These are phyloP conservation scores for Phialocephala sp. DNA, from an alignment of 2,329 filamentous ascomycete genomes.

Conservation along the genomic window DNA sequence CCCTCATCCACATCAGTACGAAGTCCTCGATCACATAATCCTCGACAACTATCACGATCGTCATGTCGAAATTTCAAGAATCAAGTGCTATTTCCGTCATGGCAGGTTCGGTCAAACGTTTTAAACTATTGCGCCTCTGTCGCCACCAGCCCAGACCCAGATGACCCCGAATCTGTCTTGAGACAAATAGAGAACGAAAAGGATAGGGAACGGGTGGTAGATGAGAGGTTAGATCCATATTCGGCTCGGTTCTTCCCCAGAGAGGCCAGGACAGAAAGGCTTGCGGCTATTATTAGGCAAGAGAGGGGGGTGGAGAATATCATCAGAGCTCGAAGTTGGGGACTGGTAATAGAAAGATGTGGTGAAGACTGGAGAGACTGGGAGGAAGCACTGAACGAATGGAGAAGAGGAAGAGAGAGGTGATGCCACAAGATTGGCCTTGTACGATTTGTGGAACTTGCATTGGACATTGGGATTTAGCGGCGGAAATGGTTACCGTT, in stretches of 20 bases:
- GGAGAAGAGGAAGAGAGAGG: constrained; percentile 52
- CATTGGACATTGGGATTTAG: constrained; percentile 1
- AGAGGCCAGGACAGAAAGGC: constrained; percentile 79
- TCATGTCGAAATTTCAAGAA: constrained; percentile 78
- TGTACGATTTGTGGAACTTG: constrained; percentile 1
- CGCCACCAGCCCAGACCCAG: constrained; percentile 83
- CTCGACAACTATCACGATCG: constrained; percentile 60
- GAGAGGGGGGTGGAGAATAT: constrained; percentile 80
- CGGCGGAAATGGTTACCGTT: neutral
- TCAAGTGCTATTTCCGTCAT: constrained; percentile 82
- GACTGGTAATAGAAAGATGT: constrained; percentile 77
- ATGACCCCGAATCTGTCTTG: constrained; percentile 78
- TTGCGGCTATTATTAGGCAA: constrained; percentile 76
- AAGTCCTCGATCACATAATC: constrained; percentile 53
- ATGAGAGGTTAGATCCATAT: constrained; percentile 93
- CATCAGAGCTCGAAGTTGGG: constrained; percentile 83
- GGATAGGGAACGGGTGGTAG: constrained; percentile 74
- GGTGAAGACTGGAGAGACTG: constrained; percentile 61
- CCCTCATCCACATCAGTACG: constrained; percentile 75
- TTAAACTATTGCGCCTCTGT: constrained; percentile 89
- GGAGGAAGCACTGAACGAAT: constrained; percentile 68
- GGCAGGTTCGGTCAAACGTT: constrained; percentile 83
- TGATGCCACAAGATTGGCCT: neutral
- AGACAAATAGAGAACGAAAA: constrained; percentile 73
- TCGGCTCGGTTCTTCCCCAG: constrained; percentile 79